Base-by-base conservation (phyloP, 2,329 filamentous ascomycete genomes). In the Fusarium hostae region DNA sequence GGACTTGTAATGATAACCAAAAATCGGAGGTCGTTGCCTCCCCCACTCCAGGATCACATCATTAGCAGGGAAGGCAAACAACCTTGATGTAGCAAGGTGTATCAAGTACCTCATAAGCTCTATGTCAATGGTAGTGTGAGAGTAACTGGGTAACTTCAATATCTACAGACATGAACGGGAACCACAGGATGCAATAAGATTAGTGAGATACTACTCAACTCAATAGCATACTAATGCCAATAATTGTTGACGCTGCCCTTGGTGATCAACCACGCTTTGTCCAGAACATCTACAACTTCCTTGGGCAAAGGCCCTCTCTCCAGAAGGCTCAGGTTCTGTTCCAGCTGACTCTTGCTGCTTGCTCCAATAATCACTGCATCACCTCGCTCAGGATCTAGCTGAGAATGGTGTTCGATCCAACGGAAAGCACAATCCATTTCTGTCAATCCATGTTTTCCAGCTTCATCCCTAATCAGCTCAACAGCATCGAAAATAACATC, bases 361-460 rank as follows among this genome's bases (percentile, higher is more conserved):
- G 87, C 83, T 5, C 86, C 87, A 32, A 88, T 82, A 41, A 89
- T 83, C 48, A 89, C 76, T 1, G 82, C 84, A 74, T 88, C 87
- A 35, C 81, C 80, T 15, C 37, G 48, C 18, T 32, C 18, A 80
- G 80, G 37, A 75, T 77, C 59, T 81, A 83, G 63, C 80, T 83
- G 48, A 88, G 77, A 52, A 82, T 94, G 92, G 76, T 94, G 90
- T 35, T 86, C 84, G 41, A 88, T 78, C 91, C 92, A 94, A 60
- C 91, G 84, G 72, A 94, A 82, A 5, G 91, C 91, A 9, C 86
- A 87, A 81, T 94, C 92, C 37, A 92, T 85, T 77, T 91, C 79
- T 0, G 88, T 89, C 66, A 94, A 76, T 2, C 86, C 86, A 77
- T 92, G 86, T 78, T 91, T 90, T 74, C 89, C 81, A 1, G 89